Evolutionary conservation across 208 protist genomes (phyloP).

Genomic region (Wallacemonas sp.): DNA sequence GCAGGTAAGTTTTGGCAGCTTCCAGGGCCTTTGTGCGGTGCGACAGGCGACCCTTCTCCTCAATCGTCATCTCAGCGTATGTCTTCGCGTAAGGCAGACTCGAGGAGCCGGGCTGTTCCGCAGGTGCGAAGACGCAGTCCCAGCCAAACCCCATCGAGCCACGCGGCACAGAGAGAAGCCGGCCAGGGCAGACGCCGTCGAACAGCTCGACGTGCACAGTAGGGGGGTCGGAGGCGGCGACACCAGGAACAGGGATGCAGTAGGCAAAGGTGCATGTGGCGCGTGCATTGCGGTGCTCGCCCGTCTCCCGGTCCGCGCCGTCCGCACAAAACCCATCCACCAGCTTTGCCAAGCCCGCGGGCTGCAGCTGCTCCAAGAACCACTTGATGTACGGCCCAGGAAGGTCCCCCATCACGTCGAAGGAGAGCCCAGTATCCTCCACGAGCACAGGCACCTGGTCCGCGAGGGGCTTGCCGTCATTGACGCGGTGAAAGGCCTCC

Average conservation of each 20-base stretch:
- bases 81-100: conserved; percentile 48
- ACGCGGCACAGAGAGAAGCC: conserved; percentile 62
- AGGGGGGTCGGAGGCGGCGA: conserved; percentile 8
- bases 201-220: conserved; percentile 59
- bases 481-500: conserved; percentile 71
- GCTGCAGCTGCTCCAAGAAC: conserved; percentile 95
- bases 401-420: conserved; percentile 95
- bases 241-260: conserved; percentile 25
- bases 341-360: conserved; percentile 92
- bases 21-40: conserved; percentile 89
- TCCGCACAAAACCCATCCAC: conserved; percentile 75
- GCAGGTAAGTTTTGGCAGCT: conserved; percentile 44
- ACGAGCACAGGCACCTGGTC: conserved; percentile 69
- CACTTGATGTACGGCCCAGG: conserved; percentile 99
- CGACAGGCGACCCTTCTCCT: conserved; percentile 95
- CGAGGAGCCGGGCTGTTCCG: conserved; percentile 18
- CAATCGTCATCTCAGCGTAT: conserved; percentile 85
- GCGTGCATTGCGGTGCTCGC: conserved; percentile 57
- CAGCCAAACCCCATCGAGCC: conserved; percentile 89
- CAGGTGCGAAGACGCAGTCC: conserved; percentile 97
- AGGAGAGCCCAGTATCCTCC: conserved; percentile 98
- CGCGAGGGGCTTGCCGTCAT: conserved; percentile 21
- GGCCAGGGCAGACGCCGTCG: conserved; percentile 61
- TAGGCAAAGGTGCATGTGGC: conserved; percentile 77
- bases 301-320: neutral